Evolutionary conservation across 192 early-diverging fungal genomes (phyloP), one percentile per base, ranked within the genome.

Genomic region (Coemansia umbellata): DNA sequence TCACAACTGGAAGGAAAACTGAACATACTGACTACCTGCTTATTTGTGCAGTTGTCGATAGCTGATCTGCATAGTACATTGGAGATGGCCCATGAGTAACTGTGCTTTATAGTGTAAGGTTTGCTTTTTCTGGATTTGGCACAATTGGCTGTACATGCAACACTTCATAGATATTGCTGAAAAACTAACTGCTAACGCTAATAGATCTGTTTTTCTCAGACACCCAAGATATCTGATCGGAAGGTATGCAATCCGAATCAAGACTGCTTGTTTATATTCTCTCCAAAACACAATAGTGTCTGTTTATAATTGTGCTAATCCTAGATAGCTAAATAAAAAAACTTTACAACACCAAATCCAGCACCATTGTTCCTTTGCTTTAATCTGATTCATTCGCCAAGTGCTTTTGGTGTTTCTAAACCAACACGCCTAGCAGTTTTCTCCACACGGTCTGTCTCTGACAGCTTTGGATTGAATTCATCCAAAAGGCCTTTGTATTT

Each of bases 201-300:
- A 39, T 81, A 5, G 81, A 83, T 33, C 48, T 83, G 35, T 50
- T 83, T 39, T 80, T 80, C 0, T 57, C 70, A 2, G 66, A 70
- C 5, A 49, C 69, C 11, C 79, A 81, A 48, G 81, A 83, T 51
- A 81, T 83, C 57, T 83, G 81, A 80, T 68, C 81, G 9, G 81
- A 78, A 5, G 58, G 61, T 5, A 60, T 63, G 39, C 28, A 55
- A 31, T 69, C 64, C 58, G 43, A 60, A 55, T 55, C 56, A 4
- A 22, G 37, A 1, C 33, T 59, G 8, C 58, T 60, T 18, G 59
- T 62, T 18, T 78, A 82, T 40, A 52, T 82, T 44, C 62, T 82
- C 31, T 78, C 81, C 10, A 75, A 82, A 24, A 82, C 81, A 4
- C 54, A 58, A 21, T 15, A 31, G 11, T 82, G 81, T 78, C 52